Evolutionary conservation across 1,139 yeast species (phyloP).

Genomic region (Geotrichum reessii): DNA sequence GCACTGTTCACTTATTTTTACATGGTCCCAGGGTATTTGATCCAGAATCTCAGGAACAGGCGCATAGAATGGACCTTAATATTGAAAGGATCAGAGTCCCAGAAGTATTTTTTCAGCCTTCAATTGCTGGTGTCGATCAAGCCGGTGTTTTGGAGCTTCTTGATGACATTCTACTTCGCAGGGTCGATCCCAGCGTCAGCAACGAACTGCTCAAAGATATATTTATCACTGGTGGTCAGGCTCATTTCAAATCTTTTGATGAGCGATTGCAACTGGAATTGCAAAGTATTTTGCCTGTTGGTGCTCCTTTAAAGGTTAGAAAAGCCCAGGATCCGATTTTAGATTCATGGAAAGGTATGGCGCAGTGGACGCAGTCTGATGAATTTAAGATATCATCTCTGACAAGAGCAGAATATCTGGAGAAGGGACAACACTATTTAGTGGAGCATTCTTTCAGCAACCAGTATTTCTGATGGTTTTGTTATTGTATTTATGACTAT

Average conservation of each 20-base stretch:
- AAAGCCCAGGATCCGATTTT: slow-evolving; percentile 59
- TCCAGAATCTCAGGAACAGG: slow-evolving; percentile 58
- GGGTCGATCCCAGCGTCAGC: slow-evolving; percentile 51
- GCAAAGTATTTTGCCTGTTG: slow-evolving; percentile 63
- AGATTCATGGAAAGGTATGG: slow-evolving; percentile 96
- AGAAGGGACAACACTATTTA: slow-evolving; percentile 82
- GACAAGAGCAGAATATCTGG: slow-evolving; percentile 70
- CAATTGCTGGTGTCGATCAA: slow-evolving; percentile 91
- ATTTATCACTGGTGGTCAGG: slow-evolving; percentile 82
- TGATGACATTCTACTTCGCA: slow-evolving; percentile 57
- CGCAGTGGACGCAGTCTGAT: slow-evolving; percentile 56
- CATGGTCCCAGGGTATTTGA: slow-evolving; percentile 82
- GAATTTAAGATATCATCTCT: slow-evolving; percentile 50
- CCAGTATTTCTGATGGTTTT: slow-evolving; percentile 13
- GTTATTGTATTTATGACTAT: not conserved
- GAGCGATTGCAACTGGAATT: slow-evolving; percentile 64
- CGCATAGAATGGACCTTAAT: slow-evolving; percentile 85
- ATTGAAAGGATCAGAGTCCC: slow-evolving; percentile 89
- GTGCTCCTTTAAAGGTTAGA: slow-evolving; percentile 55
- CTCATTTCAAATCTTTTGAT: slow-evolving; percentile 58
- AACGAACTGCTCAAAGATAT: slow-evolving; percentile 55
- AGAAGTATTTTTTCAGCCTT: slow-evolving; percentile 89
- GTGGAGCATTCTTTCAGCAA: slow-evolving; percentile 85
- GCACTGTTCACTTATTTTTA: slow-evolving; percentile 71
- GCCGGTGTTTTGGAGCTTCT: slow-evolving; percentile 81